Percentiles rank a stretch among this genome's conserved stretches.
These are phyloP conservation scores for Glutinoglossum americanum DNA, from an alignment of 495 filamentous ascomycete species.

Conservation along the genomic window DNA sequence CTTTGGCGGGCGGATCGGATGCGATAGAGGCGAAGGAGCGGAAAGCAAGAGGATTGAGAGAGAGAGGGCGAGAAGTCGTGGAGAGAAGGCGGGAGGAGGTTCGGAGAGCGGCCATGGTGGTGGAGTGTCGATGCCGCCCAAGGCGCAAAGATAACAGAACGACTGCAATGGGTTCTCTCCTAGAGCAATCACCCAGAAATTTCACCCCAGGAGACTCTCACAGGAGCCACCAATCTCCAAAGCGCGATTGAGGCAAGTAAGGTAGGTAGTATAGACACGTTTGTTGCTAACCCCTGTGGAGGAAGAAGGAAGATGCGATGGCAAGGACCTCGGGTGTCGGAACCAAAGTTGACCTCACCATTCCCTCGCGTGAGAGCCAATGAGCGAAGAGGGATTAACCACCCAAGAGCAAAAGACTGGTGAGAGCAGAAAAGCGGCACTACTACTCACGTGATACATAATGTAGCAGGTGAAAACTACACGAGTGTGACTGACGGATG, in stretches of 20 bases:
- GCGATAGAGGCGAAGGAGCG: not conserved
- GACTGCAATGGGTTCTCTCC: too few species aligned
- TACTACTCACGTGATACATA: not conserved
- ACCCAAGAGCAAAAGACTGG: not conserved
- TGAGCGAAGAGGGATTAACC: not conserved
- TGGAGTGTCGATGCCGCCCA: not conserved
- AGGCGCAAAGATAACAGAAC: too few species aligned
- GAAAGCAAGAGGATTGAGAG: not conserved
- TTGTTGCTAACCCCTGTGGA: not conserved
- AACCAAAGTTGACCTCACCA: not conserved
- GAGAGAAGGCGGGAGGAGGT: not conserved
- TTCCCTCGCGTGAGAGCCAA: not conserved
- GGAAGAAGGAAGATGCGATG: not conserved
- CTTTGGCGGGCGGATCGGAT: too few species aligned
- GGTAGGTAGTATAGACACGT: not conserved
- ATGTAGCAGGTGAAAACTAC: slow-evolving; percentile 26
- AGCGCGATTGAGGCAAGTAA: not conserved
- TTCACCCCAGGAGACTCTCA: too few species aligned
- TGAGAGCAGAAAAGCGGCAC: not conserved
- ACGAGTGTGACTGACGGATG: slow-evolving; percentile 29
- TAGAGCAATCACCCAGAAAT: too few species aligned
- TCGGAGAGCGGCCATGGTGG: not conserved
- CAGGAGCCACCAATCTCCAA: too few species aligned
- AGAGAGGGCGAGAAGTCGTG: not conserved
- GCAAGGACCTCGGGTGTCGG: not conserved